phyloP scores from a whole-genome alignment of 495 filamentous ascomycete species.

The Aspergillus baeticus region DNA sequence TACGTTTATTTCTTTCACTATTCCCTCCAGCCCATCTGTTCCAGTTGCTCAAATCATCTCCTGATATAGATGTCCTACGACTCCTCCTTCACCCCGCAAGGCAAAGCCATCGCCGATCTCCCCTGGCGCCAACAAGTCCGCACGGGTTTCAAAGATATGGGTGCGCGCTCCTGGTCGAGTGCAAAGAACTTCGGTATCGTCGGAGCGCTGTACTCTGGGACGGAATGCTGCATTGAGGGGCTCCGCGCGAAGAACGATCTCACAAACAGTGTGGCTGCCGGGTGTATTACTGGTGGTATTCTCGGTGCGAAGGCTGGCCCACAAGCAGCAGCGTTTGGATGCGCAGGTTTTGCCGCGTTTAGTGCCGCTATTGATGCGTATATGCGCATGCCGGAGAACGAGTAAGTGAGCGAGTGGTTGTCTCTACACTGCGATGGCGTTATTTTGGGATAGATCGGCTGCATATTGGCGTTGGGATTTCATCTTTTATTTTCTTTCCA shows the following conservation, averaged over 20 bases:
- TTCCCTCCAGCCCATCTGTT: background rate
- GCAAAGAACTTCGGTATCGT: constrained; percentile 95
- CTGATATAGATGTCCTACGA: constrained; percentile 80
- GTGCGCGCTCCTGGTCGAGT: constrained; percentile 72
- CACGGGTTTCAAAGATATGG: constrained; percentile 92
- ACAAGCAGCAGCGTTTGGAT: constrained; percentile 84
- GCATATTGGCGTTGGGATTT: constrained; percentile 9
- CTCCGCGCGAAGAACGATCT: constrained; percentile 90
- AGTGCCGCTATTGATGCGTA: constrained; percentile 92
- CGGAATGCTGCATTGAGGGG: constrained; percentile 94
- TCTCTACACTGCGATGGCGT: background rate
- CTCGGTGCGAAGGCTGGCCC: constrained; percentile 83
- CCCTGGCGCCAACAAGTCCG: constrained; percentile 80
- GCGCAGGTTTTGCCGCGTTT: constrained; percentile 94
- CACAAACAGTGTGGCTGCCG: constrained; percentile 80
- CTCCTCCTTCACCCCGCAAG: constrained; percentile 67
- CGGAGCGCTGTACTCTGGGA: constrained; percentile 85
- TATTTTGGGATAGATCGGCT: constrained; percentile 12
- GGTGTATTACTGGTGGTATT: constrained; percentile 88
- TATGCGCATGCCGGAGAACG: constrained; percentile 66
- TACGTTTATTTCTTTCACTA: constrained; percentile 43
- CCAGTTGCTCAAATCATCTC: background rate
- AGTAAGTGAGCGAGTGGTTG: constrained; percentile 19
- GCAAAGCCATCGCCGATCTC: constrained; percentile 63
- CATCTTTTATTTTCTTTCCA: background rate